Evolutionary conservation across 352 stramenopile species (phyloP), one percentile per base, ranked within the genome.

Genomic region (Phytophthora capsici): DNA sequence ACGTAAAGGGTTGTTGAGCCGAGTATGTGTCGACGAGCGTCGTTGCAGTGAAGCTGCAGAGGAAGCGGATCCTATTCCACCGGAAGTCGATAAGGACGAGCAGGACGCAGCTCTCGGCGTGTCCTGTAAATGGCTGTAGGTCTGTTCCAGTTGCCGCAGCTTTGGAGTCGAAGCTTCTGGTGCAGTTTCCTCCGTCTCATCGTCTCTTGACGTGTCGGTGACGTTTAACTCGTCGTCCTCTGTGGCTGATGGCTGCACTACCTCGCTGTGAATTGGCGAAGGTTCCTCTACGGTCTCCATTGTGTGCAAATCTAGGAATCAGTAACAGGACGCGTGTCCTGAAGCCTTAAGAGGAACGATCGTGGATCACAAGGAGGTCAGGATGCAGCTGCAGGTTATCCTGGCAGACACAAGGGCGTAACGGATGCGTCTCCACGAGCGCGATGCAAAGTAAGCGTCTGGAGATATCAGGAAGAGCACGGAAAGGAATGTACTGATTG

Each of bases 121-220:
- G 17, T 66, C 57, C 10, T 66, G 45, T 2, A 63, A 22, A 26
- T 65, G 53, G 12, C 46, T 19, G 10, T 49, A 32, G 2, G 6
- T 48, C 12, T 43, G 44, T 32, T 67, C 5, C 28, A 56, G 14
- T 7, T 61, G 45, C 19, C 66, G 62, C 17, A 59, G 26, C 13
- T 64, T 53, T 1, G 2, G n/a, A 4, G 37, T 36, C 57, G 58
- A 34, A 16, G 28, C 30, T 43, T 17, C n/a, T 9, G 13, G 22
- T 45, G 30, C 30, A 14, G 22, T 5, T 34, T 54, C 34, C 50
- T 56, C 43, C 7, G 16, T 28, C 3, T 69, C 59, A 25, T 74
- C 54, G 34, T 70, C 54, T 26, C 49, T 25, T 6, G 60, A 61
- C 38, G 58, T 69, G 52, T 64, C 65, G n/a, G 65, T 73, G n/a